These are phyloP conservation scores for Ophiocordyceps camponoti-leonardi DNA, from an alignment of 2,329 filamentous ascomycete species.

Conservation along the genomic window DNA sequence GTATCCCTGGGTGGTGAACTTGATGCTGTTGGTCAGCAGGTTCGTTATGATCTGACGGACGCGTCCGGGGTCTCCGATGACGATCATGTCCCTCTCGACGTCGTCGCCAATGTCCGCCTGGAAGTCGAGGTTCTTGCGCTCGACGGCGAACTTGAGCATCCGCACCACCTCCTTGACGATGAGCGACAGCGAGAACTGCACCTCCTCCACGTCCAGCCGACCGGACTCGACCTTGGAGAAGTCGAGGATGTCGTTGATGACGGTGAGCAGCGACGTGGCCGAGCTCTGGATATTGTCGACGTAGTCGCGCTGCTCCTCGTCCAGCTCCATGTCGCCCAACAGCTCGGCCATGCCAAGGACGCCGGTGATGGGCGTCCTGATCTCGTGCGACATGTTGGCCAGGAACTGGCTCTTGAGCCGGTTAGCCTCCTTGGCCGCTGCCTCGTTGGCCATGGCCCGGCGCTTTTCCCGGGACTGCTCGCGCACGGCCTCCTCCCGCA, in stretches of 20 bases:
- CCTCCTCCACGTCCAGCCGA: constrained; percentile 65
- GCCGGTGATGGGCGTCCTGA: constrained; percentile 69
- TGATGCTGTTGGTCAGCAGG: constrained; percentile 80
- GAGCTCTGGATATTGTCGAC: constrained; percentile 76
- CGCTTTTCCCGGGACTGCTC: constrained; percentile 52
- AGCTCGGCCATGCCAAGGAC: constrained; percentile 82
- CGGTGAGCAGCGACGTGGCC: constrained; percentile 70
- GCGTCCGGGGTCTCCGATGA: constrained; percentile 48
- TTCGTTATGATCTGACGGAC: constrained; percentile 60
- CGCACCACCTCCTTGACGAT: constrained; percentile 51
- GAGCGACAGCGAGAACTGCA: constrained; percentile 48
- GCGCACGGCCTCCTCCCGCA: constrained; percentile 43
- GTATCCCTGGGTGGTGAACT: constrained; percentile 76
- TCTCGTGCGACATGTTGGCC: constrained; percentile 64
- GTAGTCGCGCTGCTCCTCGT: constrained; percentile 66
- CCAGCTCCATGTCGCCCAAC: constrained; percentile 56
- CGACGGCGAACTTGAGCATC: constrained; percentile 47
- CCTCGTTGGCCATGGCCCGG: constrained; percentile 54
- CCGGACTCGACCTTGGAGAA: constrained; percentile 89
- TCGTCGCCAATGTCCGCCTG: constrained; percentile 50
- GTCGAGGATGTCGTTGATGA: constrained; percentile 88
- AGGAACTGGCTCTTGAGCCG: constrained; percentile 71
- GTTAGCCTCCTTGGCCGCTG: constrained; percentile 66
- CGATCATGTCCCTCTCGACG: constrained; percentile 57
- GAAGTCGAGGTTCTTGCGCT: constrained; percentile 42